These are phyloP conservation scores for Senna siamea DNA, from an alignment of 306 rosid species.

Conservation along the genomic window DNA sequence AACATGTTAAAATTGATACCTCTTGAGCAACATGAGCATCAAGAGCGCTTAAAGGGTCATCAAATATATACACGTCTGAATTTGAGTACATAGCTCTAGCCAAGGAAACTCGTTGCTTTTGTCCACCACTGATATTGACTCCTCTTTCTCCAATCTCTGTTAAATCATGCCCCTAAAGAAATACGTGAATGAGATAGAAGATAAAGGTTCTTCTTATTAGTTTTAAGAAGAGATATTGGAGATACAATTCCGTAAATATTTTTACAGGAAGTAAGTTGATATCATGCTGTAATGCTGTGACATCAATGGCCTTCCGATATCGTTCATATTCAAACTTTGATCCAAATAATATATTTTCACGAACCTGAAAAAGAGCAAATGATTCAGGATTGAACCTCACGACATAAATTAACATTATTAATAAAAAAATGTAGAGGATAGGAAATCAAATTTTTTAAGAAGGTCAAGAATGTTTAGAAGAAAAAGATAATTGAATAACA, in stretches of 20 bases:
- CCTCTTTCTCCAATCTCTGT: slow-evolving; percentile 98
- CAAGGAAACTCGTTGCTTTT: slow-evolving; percentile 92
- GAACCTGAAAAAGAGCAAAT: slow-evolving; percentile 58
- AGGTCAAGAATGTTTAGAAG: background rate
- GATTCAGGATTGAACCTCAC: slow-evolving; percentile 31
- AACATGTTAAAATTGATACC: slow-evolving; percentile 51
- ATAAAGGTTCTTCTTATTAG: background rate
- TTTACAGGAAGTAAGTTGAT: slow-evolving; percentile 77
- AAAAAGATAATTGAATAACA: background rate
- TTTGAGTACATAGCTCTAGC: slow-evolving; percentile 89
- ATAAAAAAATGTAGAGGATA: background rate
- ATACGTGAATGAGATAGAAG: slow-evolving; percentile 7
- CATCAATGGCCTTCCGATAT: slow-evolving; percentile 72
- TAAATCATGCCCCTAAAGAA: slow-evolving; percentile 71
- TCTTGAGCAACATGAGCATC: slow-evolving; percentile 85
- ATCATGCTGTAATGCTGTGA: slow-evolving; percentile 75
- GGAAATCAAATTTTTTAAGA: background rate
- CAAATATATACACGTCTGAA: slow-evolving; percentile 83
- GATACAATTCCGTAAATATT: slow-evolving; percentile 34
- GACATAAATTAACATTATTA: background rate
- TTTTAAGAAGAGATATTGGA: slow-evolving; percentile 29
- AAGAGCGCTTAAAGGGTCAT: slow-evolving; percentile 94
- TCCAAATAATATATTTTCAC: slow-evolving; percentile 85
- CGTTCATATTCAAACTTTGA: slow-evolving; percentile 63
- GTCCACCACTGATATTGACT: slow-evolving; percentile 94